Percentiles rank a stretch among this genome's conserved stretches.
phyloP scores from a whole-genome alignment of 495 filamentous ascomycete genomes.

The Lophiostoma macrostomum region DNA sequence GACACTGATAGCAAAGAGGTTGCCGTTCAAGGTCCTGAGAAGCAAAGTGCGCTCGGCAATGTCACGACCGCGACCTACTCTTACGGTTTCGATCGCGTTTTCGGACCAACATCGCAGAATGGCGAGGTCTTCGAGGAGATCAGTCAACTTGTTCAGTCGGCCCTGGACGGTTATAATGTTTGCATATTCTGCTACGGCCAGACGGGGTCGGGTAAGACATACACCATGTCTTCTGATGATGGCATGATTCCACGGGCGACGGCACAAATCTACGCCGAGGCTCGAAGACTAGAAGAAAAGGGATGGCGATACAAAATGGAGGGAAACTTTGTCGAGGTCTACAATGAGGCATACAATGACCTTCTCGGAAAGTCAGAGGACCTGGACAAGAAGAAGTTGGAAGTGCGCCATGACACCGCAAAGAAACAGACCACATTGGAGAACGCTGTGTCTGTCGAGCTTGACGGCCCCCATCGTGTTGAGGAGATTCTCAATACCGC shows the following conservation, averaged over 20 bases:
- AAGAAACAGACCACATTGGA: slow-evolving; percentile 81
- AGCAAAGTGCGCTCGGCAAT: slow-evolving; percentile 76
- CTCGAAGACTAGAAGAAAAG: slow-evolving; percentile 76
- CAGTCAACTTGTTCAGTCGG: slow-evolving; percentile 93
- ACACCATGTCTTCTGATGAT: slow-evolving; percentile 87
- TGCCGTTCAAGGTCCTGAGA: slow-evolving; percentile 75
- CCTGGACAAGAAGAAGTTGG: slow-evolving; percentile 80
- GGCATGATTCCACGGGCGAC: slow-evolving; percentile 96
- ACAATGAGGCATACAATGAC: slow-evolving; percentile 96
- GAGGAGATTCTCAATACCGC: slow-evolving; percentile 74
- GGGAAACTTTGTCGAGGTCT: slow-evolving; percentile 96
- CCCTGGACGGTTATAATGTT: slow-evolving; percentile 96
- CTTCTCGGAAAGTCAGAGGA: slow-evolving; percentile 75
- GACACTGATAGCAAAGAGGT: slow-evolving; percentile 80
- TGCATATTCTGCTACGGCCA: slow-evolving; percentile 99
- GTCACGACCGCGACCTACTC: slow-evolving; percentile 71
- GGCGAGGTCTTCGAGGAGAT: slow-evolving; percentile 93
- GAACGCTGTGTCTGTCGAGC: slow-evolving; percentile 71
- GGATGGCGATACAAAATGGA: slow-evolving; percentile 94
- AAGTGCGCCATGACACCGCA: slow-evolving; percentile 82
- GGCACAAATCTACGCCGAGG: slow-evolving; percentile 86
- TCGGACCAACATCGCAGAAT: slow-evolving; percentile 73
- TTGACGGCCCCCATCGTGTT: slow-evolving; percentile 77
- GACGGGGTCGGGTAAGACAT: slow-evolving; percentile 94
- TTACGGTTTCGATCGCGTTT: slow-evolving; percentile 93